phyloP scores from a whole-genome alignment of 2,329 filamentous ascomycete genomes.

The Dothideomycetes sp. region DNA sequence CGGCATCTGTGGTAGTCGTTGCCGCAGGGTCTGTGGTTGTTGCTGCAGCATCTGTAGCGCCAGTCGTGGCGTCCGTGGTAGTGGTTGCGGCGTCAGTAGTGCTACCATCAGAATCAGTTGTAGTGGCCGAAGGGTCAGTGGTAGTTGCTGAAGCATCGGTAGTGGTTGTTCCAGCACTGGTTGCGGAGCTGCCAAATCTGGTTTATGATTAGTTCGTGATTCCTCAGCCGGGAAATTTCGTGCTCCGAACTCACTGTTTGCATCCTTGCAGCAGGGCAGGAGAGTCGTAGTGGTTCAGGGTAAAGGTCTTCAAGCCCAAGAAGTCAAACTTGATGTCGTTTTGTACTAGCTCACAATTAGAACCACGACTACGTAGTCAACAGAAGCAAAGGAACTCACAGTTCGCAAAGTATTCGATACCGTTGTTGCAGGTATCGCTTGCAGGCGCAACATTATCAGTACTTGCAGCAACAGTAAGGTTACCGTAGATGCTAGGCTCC shows the following conservation, averaged over 20 bases:
- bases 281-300: constrained; percentile 2
- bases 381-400: neutral
- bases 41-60: neutral
- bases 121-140: neutral
- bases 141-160: neutral
- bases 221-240: no score
- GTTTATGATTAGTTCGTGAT: no score
- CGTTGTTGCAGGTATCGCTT: constrained; percentile 6
- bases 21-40: neutral
- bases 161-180: neutral
- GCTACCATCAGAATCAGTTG: neutral
- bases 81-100: neutral
- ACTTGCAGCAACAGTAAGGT: constrained; percentile 2
- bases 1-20: neutral
- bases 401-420: constrained; percentile 4
- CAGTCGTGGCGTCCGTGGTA: neutral
- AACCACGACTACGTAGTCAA: no score
- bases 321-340: constrained; percentile 6
- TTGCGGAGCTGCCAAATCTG: neutral
- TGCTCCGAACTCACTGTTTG: constrained; percentile 1
- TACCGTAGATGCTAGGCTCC: constrained; percentile 4
- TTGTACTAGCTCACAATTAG: no score
- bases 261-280: constrained; percentile 3
- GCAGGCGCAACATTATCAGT: constrained; percentile 1
- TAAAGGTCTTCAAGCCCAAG: constrained; percentile 3